Percentiles rank a stretch among this genome's conserved stretches.
Conservation (phyloP, 345 rosid genomes). For the Eutrema heterophyllum region DNA sequence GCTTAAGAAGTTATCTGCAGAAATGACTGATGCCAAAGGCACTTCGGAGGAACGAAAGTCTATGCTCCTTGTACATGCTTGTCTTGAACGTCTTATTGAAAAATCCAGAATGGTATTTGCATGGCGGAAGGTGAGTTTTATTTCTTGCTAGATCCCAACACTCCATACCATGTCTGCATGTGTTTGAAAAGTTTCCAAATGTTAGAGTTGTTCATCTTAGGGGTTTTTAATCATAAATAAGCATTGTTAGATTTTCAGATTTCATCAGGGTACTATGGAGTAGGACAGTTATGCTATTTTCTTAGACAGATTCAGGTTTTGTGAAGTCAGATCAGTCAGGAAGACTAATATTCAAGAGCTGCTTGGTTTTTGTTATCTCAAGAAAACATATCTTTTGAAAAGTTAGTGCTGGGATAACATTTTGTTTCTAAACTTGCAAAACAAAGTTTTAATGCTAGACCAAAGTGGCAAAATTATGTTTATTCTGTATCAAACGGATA, state of each 20-base stretch:
- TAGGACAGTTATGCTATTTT: neutral
- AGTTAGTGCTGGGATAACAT: neutral
- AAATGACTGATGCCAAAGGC: constrained; percentile 49
- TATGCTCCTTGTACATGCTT: constrained; percentile 56
- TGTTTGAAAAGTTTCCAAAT: constrained; percentile 7
- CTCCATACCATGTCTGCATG: constrained; percentile 10
- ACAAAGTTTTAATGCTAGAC: neutral
- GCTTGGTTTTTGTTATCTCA: neutral
- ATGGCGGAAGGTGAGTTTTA: constrained; percentile 64
- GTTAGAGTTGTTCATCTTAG: neutral
- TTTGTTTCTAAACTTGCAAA: neutral
- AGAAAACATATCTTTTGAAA: neutral
- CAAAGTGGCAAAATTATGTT: neutral
- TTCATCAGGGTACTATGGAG: constrained; percentile 1
- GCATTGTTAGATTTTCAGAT: neutral
- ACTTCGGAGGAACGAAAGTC: constrained; percentile 57
- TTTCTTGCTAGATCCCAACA: neutral
- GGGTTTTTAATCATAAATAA: constrained; percentile 5
- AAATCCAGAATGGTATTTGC: constrained; percentile 64
- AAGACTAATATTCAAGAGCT: neutral
- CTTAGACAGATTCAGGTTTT: neutral
- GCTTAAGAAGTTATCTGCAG: constrained; percentile 71
- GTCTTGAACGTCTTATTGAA: constrained; percentile 74
- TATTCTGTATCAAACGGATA: neutral
- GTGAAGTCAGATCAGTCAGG: neutral